phyloP scores from a whole-genome alignment of 2,329 filamentous ascomycete species.

The Simplicillium sp. region DNA sequence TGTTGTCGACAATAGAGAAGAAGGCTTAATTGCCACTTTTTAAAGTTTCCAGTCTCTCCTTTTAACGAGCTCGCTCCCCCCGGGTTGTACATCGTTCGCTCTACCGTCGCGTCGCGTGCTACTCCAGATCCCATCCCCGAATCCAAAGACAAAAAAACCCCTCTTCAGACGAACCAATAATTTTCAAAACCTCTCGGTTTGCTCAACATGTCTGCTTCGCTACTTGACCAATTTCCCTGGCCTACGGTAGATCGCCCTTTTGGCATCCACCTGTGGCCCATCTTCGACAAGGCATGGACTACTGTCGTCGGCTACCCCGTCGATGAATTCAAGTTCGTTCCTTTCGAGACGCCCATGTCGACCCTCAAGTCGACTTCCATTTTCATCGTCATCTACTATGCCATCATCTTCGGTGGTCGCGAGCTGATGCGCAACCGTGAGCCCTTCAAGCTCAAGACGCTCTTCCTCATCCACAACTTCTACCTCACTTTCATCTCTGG shows the following conservation, averaged over 20 bases:
- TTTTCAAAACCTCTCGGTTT: conserved; percentile 4
- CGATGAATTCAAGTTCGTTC: conserved; percentile 75
- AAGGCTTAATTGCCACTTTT: too few species aligned
- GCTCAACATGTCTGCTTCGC: conserved; percentile 29
- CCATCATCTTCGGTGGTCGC: conserved; percentile 85
- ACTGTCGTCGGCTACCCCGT: conserved; percentile 69
- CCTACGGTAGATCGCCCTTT: conserved; percentile 89
- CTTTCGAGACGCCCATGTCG: conserved; percentile 79
- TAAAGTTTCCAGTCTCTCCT: neutral
- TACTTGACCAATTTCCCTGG: conserved; percentile 49
- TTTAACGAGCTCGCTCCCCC: neutral
- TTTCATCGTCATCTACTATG: conserved; percentile 82
- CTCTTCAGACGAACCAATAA: neutral
- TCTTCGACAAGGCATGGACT: conserved; percentile 84
- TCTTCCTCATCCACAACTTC: conserved; percentile 97
- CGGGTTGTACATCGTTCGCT: conserved; percentile 8
- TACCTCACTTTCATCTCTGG: conserved; percentile 81
- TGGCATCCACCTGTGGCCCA: conserved; percentile 83
- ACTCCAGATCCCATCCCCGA: neutral
- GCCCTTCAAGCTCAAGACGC: conserved; percentile 74
- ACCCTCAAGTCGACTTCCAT: conserved; percentile 75
- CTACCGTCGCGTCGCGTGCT: conserved; percentile 4
- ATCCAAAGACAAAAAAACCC: neutral
- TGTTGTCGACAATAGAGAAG: neutral
- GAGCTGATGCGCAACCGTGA: conserved; percentile 83